A percentile compares a stretch with the other conserved stretches of the same genome.
These are phyloP conservation scores for Arabidopsis suecica DNA, from an alignment of 345 rosid genomes.

Conservation along the genomic window DNA sequence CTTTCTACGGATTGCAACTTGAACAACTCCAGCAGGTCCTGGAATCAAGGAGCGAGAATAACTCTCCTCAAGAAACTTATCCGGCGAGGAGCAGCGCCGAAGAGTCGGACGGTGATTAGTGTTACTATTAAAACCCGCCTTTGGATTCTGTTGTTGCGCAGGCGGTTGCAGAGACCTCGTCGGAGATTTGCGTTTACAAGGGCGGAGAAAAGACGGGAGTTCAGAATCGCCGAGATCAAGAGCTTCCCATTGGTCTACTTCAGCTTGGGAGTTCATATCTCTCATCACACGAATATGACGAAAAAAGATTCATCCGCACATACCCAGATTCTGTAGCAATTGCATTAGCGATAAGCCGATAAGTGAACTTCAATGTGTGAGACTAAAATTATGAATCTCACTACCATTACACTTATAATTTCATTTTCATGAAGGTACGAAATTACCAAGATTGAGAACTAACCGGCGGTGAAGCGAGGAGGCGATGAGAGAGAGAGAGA, in stretches of 20 bases:
- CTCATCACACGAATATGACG: background rate
- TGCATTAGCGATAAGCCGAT: background rate
- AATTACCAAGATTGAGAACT: background rate
- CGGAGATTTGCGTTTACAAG: conserved; percentile 59
- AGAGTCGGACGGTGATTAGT: conserved; percentile 29
- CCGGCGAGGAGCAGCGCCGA: conserved; percentile 31
- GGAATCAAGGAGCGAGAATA: conserved; percentile 51
- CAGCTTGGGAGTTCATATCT: conserved; percentile 42
- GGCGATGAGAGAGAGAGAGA: background rate
- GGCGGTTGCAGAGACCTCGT: conserved; percentile 3
- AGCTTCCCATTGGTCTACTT: conserved; percentile 71
- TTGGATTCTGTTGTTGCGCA: conserved; percentile 12
- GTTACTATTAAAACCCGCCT: conserved; percentile 12
- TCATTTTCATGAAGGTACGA: background rate
- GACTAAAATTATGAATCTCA: background rate
- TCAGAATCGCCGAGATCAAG: conserved; percentile 74
- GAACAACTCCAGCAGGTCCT: conserved; percentile 79
- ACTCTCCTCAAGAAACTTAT: conserved; percentile 11
- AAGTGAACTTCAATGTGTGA: background rate
- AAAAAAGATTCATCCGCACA: conserved; percentile 37
- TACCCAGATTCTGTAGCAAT: conserved; percentile 1
- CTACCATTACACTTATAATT: background rate
- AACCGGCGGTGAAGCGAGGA: background rate
- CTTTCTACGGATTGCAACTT: conserved; percentile 67
- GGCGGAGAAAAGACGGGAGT: conserved; percentile 55